These are phyloP conservation scores for Fusarium oxysporum DNA, from an alignment of 2,329 filamentous ascomycete species.

Conservation along the genomic window DNA sequence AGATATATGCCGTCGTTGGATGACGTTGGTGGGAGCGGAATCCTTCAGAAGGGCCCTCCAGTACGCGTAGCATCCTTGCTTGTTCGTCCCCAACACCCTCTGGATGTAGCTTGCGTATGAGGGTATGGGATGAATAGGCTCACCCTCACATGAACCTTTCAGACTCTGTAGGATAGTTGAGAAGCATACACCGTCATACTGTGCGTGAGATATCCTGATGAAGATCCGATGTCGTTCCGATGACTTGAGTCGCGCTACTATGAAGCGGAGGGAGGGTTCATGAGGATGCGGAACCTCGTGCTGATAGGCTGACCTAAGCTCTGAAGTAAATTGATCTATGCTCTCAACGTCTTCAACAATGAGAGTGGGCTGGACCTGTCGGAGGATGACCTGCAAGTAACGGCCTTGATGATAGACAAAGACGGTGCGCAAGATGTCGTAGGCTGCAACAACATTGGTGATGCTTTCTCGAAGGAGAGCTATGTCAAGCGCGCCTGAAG, in stretches of 20 bases:
- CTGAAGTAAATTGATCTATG: slow-evolving; percentile 12
- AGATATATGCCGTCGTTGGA: neutral
- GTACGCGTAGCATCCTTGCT: slow-evolving; percentile 10
- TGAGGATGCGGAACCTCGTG: neutral
- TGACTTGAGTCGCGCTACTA: slow-evolving; percentile 7
- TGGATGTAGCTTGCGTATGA: slow-evolving; percentile 20
- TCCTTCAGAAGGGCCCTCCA: slow-evolving; percentile 15
- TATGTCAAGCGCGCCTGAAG: slow-evolving; percentile 2
- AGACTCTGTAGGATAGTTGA: slow-evolving; percentile 16
- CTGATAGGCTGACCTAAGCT: neutral
- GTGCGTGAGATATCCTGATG: slow-evolving; percentile 29
- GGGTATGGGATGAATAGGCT: neutral
- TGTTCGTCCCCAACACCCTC: neutral
- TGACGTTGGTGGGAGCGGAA: slow-evolving; percentile 14
- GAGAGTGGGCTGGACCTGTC: slow-evolving; percentile 6
- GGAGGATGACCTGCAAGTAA: slow-evolving; percentile 33
- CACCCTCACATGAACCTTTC: slow-evolving; percentile 20
- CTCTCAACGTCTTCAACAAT: slow-evolving; percentile 11
- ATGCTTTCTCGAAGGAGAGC: slow-evolving; percentile 18
- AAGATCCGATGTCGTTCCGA: slow-evolving; percentile 23
- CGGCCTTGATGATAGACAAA: slow-evolving; percentile 16
- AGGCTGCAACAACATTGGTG: slow-evolving; percentile 26
- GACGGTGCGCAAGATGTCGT: slow-evolving; percentile 33
- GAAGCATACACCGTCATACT: slow-evolving; percentile 33
- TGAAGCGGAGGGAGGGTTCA: slow-evolving; percentile 5